Base-by-base conservation (phyloP, 2,329 filamentous ascomycete genomes). In the Fusarium stilboides region DNA sequence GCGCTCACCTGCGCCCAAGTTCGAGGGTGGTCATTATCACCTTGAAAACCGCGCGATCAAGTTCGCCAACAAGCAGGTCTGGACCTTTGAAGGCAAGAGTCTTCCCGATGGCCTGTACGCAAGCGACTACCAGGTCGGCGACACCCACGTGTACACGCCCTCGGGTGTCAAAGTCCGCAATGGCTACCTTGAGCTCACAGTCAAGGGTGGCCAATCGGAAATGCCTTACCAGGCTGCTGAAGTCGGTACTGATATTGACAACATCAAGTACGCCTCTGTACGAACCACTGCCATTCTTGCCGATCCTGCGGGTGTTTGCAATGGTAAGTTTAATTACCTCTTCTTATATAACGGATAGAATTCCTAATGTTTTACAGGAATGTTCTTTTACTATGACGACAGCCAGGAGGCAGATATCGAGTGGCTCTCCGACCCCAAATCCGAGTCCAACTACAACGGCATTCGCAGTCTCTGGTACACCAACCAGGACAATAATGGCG, bases 331-430 rank as follows among this genome's bases (percentile, higher is more conserved):
- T 3, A 6, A 0, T 9, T 8, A 1, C 1, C 12, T 3, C 3
- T 9, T 6, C 1, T 8, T 1, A 12, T 12, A 12, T 9, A 6
- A 44, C 12, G 17, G 2, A 8, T 2, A 12, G 1, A 6, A 3
- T 14, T n/a, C 9, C 33, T 60, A 2, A 67, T 15, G 3, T 0
- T 2, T 2, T 1, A 1, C 5, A 78, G 76, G 76, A 33, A 76
- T 77, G 53, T 78, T 78, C 65, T 75, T 76, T 31, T 78, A 77
- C 54, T 19, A 70, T 8, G 67, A 58, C 1, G 69, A 75, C 15
- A 73, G 52, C 6, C 76, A 78, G 24, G 76, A 78, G 47, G 73
- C 70, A 2, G 76, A 78, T 3, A 78, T 78, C 8, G 76, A 78
- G 51, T 78, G 76, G 76, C 74, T 78, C 15, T 78, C 76, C 1